These are phyloP conservation scores for Beverwykella pulmonaria DNA, from an alignment of 495 filamentous ascomycete genomes.

Conservation along the genomic window DNA sequence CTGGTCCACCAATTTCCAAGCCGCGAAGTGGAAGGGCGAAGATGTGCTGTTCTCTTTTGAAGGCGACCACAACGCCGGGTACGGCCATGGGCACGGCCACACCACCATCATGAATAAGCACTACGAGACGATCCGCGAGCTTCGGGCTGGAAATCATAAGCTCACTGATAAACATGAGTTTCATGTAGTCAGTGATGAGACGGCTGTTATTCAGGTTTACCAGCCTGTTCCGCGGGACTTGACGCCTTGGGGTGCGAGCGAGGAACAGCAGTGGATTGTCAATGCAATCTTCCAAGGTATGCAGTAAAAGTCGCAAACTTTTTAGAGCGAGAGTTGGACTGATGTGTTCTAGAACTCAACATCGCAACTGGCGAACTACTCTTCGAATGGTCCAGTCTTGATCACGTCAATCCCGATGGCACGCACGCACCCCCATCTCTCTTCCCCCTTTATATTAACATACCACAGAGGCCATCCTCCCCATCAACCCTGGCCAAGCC, in stretches of 20 bases:
- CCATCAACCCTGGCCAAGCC: slow-evolving; percentile 57
- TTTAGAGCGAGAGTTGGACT: background rate
- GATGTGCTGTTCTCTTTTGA: slow-evolving; percentile 36
- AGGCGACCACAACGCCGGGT: slow-evolving; percentile 51
- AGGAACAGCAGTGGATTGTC: slow-evolving; percentile 51
- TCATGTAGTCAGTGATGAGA: slow-evolving; percentile 51
- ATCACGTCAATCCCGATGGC: slow-evolving; percentile 50
- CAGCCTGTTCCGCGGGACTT: slow-evolving; percentile 48
- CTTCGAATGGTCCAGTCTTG: slow-evolving; percentile 47
- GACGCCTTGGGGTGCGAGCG: slow-evolving; percentile 45
- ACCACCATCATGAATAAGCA: slow-evolving; percentile 55
- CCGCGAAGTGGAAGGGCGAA: slow-evolving; percentile 54
- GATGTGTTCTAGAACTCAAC: slow-evolving; percentile 29
- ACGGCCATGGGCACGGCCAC: slow-evolving; percentile 59
- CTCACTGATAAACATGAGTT: slow-evolving; percentile 60
- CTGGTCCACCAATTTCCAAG: slow-evolving; percentile 56
- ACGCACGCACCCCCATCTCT: too few relatives aligned
- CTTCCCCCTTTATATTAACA: too few relatives aligned
- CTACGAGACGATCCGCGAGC: slow-evolving; percentile 58
- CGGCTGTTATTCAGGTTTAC: slow-evolving; percentile 50
- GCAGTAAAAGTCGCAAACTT: slow-evolving; percentile 22
- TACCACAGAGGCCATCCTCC: slow-evolving; percentile 57
- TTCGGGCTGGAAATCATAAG: slow-evolving; percentile 57
- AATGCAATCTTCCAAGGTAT: slow-evolving; percentile 49
- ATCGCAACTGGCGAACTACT: slow-evolving; percentile 44